Evolutionary conservation across 140 eudicot species (phyloP), one percentile per base, ranked within the genome.

Genomic region (Erigeron philadelphicus): DNA sequence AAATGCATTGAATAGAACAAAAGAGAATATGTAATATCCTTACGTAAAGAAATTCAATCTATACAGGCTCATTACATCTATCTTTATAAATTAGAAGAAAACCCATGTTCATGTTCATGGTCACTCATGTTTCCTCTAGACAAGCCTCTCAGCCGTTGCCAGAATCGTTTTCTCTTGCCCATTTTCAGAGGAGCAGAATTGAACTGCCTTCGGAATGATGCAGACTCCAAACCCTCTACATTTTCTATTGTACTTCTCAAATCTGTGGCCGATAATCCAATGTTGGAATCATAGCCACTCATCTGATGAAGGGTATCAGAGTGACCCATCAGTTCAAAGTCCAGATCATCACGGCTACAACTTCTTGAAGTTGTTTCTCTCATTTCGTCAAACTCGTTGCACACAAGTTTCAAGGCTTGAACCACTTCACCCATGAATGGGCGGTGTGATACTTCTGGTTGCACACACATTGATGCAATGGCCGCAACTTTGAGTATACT

Each of bases 341-440:
- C 84, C 42, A 75, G 79, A 70, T 84, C 85, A 72, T 57, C 74
- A 8, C 53, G 70, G 45, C 82, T 78, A 2, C 25, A 44, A 53
- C 80, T 83, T 84, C 82, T 72, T 13, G 86, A 79, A 44, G 66
- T 40, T 1, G 70, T 58, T 56, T 83, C 95, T 76, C 75, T 79
- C 54, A 78, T 82, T 53, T 87, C 96, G 0, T 94, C 95, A 59
- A 85, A 80, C 83, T 94, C 99, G 19, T 83, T 81, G 80, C 97
- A 87, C 1, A 89, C 86, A 38, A 94, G 95, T 75, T 87, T 94
- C 54, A 94, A 70, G 56, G 99, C 99, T 74, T 94, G 99, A 65
- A 89, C 97, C 3, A 94, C 99, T 76, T 94, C 97, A 3, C 99
- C 97, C 99, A 94, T 94, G 72, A 89, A 94, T 13, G 99, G 99